Conservation (phyloP, 768 basidiomycete species). For the Exsudoporus frostii region DNA sequence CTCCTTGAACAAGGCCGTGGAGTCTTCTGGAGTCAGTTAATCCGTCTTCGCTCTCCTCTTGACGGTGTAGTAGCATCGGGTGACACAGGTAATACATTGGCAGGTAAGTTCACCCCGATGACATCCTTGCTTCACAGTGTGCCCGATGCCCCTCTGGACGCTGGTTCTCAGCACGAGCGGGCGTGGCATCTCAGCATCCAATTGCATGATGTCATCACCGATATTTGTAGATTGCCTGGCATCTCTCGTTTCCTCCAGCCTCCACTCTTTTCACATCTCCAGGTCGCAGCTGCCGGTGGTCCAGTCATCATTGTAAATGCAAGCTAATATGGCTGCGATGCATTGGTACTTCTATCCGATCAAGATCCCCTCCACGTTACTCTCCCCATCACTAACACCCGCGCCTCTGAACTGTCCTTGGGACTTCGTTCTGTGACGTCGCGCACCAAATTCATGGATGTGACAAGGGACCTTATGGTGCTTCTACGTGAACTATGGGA, state of each 20-base stretch:
- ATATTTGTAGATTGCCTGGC: conserved; percentile 18
- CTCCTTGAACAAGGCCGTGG: conserved; percentile 30
- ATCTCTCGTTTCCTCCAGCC: conserved; percentile 31
- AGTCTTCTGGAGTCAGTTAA: conserved; percentile 20
- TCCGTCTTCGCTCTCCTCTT: conserved; percentile 16
- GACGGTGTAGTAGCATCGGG: neutral
- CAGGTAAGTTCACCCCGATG: neutral
- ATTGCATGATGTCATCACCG: conserved; percentile 4
- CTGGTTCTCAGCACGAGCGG: neutral
- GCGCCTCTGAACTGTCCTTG: neutral
- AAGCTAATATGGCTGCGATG: conserved; percentile 31
- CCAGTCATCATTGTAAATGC: conserved; percentile 35
- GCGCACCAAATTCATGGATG: neutral
- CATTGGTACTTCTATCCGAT: conserved; percentile 22
- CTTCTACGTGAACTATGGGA: conserved; percentile 21
- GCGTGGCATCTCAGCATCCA: neutral
- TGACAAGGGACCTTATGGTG: neutral
- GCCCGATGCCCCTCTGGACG: neutral
- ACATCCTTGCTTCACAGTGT: neutral
- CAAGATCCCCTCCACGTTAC: conserved; percentile 2
- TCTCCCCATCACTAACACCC: neutral
- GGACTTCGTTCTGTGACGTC: neutral
- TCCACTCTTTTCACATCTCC: neutral
- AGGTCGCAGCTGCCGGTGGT: conserved; percentile 19
- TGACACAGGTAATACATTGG: neutral